Evolutionary conservation across 768 basidiomycete genomes (phyloP), one percentile per base, ranked within the genome.

Genomic region (Ramaria sp.): DNA sequence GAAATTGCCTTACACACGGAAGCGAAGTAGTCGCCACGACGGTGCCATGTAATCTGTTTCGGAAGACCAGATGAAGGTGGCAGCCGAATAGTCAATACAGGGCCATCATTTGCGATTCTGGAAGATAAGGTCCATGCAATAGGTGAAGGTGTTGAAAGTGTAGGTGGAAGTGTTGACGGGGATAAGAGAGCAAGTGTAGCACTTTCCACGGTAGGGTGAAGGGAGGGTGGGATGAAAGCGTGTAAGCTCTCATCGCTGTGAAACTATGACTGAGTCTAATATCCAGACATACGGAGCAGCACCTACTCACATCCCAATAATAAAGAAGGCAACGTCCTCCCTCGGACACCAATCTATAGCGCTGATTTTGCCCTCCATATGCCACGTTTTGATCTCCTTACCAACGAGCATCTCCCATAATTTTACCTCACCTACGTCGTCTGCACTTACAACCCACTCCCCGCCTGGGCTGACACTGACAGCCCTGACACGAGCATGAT

Each of bases 401-500:
- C 96, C 96, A 51, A 95, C 86, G 47, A 82, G 83, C 19, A 88
- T 81, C 69, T 98, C 96, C 93, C 94, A 98, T 49, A 98, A 71
- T 60, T 85, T 80, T 19, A 97, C 85, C 30, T 81, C 70, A 3
- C 96, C 96, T 60, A 78, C 78, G 66, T 98, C 96, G 59, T 93
- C 91, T 5, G 93, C 96, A 57, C 90, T 94, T 38, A 87, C 79
- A 7, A 83, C 85, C 94, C 95, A 99, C 41, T 79, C 81, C 39
- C 94, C 93, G 60, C 91, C 86, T 7, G 93, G 88, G 66, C 92
- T 94, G 54, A 89, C 70, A 54, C 83, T 83, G 49, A 91, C 67
- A 63, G 85, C 84, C 56, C 95, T 77, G 31, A 84, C 86, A 34
- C 88, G 79, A 20, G 75, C 76, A 1, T 78, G 69, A 67, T 96